Percentiles rank a stretch among this genome's conserved stretches.
Conservation (phyloP, 148 eudicot species). For the Euryodendron excelsum region DNA sequence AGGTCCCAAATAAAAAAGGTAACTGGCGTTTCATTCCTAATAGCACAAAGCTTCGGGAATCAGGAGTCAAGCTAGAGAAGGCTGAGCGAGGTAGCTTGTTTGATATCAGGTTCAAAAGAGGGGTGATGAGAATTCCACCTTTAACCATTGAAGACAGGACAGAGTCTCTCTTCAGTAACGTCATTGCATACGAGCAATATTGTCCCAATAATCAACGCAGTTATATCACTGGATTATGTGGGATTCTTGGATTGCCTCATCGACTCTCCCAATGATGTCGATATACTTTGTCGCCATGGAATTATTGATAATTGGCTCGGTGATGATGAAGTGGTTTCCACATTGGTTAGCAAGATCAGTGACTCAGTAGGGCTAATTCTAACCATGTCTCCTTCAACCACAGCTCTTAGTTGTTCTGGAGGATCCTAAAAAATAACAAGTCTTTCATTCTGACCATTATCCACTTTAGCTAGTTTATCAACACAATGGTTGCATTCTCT, state of each 20-base stretch:
- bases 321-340: conserved; percentile 8
- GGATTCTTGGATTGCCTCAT: conserved; percentile 22
- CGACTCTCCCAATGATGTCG: conserved; percentile 6
- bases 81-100: not conserved
- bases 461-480: too few relatives aligned
- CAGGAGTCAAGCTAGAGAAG: too few relatives aligned
- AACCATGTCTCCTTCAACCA: too few relatives aligned
- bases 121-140: conserved; percentile 17
- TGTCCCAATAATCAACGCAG: not conserved
- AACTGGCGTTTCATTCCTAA: too few relatives aligned
- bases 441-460: too few relatives aligned
- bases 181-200: conserved; percentile 20
- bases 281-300: not conserved
- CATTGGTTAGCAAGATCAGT: not conserved
- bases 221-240: conserved; percentile 17
- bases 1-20: too few relatives aligned
- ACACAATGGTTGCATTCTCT: too few relatives aligned
- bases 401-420: too few relatives aligned
- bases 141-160: conserved; percentile 14
- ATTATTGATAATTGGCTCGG: conserved; percentile 12
- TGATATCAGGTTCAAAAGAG: conserved; percentile 10
- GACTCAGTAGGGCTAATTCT: too few relatives aligned
- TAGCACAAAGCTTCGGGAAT: too few relatives aligned
- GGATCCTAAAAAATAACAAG: too few relatives aligned
- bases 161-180: conserved; percentile 9